Conservation (phyloP, 1,284 basidiomycete species). For the Naganishia albida region DNA sequence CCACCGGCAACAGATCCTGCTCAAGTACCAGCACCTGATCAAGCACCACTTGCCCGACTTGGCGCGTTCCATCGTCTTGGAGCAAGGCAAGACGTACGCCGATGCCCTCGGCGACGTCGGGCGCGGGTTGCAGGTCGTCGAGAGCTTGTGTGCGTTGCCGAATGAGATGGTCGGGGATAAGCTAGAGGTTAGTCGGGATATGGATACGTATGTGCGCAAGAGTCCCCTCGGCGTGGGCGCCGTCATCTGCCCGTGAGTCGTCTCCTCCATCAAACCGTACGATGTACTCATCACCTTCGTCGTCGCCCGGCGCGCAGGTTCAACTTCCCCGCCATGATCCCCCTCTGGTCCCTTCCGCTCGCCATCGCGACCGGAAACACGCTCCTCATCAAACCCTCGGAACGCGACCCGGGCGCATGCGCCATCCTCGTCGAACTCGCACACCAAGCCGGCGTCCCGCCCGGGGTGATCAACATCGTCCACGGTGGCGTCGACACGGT, state of each 20-base stretch:
- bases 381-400: conserved; percentile 90
- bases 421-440: conserved; percentile 97
- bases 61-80: conserved; percentile 56
- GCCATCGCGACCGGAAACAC: conserved; percentile 69
- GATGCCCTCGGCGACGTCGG: conserved; percentile 94
- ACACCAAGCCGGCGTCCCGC: conserved; percentile 70
- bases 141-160: conserved; percentile 80
- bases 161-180: conserved; percentile 84
- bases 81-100: conserved; percentile 85
- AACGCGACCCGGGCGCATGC: conserved; percentile 92
- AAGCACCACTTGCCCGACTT: conserved; percentile 55
- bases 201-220: conserved; percentile 73
- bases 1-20: conserved; percentile 80
- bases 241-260: conserved; percentile 59
- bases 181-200: conserved; percentile 92
- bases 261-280: neutral
- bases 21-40: conserved; percentile 67
- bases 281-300: neutral
- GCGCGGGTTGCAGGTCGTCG: conserved; percentile 92
- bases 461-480: conserved; percentile 82
- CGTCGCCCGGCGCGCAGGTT: conserved; percentile 4
- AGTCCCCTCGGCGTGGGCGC: conserved; percentile 66
- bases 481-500: conserved; percentile 88
- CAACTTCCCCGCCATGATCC: conserved; percentile 74
- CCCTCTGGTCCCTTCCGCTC: conserved; percentile 88